Base-by-base conservation (phyloP, 2,329 filamentous ascomycete species). In the Thelonectria discophora region DNA sequence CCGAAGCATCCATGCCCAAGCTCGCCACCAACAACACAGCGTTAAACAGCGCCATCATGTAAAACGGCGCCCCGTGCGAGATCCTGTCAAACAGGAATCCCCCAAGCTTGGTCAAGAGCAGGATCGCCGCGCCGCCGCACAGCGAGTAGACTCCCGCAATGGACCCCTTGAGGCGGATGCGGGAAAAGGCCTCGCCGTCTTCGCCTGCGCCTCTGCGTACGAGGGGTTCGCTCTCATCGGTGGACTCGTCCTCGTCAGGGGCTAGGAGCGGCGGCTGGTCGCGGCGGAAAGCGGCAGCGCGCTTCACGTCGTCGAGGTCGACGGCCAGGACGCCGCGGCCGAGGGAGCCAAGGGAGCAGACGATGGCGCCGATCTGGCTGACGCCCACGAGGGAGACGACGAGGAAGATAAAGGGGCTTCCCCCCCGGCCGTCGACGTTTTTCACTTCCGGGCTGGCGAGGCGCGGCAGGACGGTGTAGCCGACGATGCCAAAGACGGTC, bases 121-220 rank as follows among this genome's bases (percentile, higher is more conserved):
- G 77, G 54, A 99, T 99, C 0, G 94, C 95, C 1, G 88, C 90
- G 13, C 94, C 95, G 11, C 95, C 95, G 58, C 90, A 93, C 65
- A 97, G 86, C 55, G 92, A 96, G 77, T 99, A 99, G 1, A 97
- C 90, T 2, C 95, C 95, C 0, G 95, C 94, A 67, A 99, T 95
- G 13, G 92, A 94, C 12, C 95, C 95, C 79, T 98, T 98, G 55
- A 98, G 85, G 30, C 82, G 79, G 39, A 87, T 82, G 13, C 85
- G 78, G 9, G 84, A 84, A 15, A 83, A 83, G n/a, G 78, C 73
- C 21, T 24, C 21, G 1, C 75, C 70, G 34, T 78, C 73, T 21
- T 74, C 69, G 13, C 73, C 72, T 7, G 66, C 66, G 8, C 72
- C 65, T 51, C 69, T 67, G 46, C 69, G 71, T 15, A 84, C 73